These are phyloP conservation scores for Yarrowia osloensis DNA, from an alignment of 805 yeast species.

Conservation along the genomic window DNA sequence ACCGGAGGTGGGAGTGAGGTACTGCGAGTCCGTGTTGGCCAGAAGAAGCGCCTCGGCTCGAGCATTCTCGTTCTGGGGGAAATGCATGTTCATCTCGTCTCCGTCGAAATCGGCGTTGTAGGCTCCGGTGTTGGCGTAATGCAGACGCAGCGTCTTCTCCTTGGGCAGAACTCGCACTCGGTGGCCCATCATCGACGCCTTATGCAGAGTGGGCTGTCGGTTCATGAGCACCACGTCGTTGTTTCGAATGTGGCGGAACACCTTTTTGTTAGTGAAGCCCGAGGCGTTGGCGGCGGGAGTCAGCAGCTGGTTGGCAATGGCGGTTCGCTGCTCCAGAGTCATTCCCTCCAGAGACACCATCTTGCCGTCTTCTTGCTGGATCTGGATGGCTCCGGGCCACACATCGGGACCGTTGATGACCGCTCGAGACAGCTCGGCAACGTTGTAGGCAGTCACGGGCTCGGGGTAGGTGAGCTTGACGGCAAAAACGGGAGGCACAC, in stretches of 20 bases:
- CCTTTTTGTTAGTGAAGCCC: slow-evolving; percentile 81
- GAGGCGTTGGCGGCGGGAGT: slow-evolving; percentile 68
- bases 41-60: slow-evolving; percentile 92
- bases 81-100: slow-evolving; percentile 99
- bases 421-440: slow-evolving; percentile 86
- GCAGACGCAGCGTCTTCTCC: slow-evolving; percentile 93
- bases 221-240: slow-evolving; percentile 96
- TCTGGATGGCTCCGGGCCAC: slow-evolving; percentile 99
- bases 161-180: slow-evolving; percentile 95
- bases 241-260: slow-evolving; percentile 89
- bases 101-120: slow-evolving; percentile 99
- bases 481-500: slow-evolving; percentile 99
- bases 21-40: slow-evolving; percentile 97
- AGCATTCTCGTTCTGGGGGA: slow-evolving; percentile 97
- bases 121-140: slow-evolving; percentile 98
- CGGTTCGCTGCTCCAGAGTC: slow-evolving; percentile 91
- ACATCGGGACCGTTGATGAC: slow-evolving; percentile 96
- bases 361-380: slow-evolving; percentile 93
- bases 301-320: slow-evolving; percentile 88
- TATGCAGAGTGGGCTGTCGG: slow-evolving; percentile 98
- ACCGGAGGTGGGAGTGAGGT: slow-evolving; percentile 97
- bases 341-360: slow-evolving; percentile 79
- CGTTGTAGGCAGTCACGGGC: slow-evolving; percentile 92
- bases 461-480: slow-evolving; percentile 94
- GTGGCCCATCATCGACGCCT: slow-evolving; percentile 99